Base-by-base conservation (phyloP, 1,284 basidiomycete genomes). In the Cystobasidium slooffiae region DNA sequence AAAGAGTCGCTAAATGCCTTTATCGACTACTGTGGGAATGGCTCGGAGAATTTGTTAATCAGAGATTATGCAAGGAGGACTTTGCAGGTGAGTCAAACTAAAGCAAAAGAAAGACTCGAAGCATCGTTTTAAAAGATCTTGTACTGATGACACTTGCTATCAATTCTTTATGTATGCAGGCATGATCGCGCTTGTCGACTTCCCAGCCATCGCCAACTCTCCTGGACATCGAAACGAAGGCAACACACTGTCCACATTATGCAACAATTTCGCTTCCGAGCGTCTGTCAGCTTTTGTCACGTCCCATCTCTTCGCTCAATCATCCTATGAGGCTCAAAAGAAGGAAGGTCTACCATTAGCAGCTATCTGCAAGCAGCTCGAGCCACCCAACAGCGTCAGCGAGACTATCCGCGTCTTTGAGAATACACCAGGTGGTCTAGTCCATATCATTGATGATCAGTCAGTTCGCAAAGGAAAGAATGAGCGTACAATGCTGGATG, bases 381-480 rank as follows among this genome's bases (percentile, higher is more conserved):
- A 62, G 14, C 62, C 63, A 12, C 63, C 70, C 9, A 62, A 62
- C 12, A 86, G 88, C 7, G 70, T 73, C 24, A 83, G 90, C 16
- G 94, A 98, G 81, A 93, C 92, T 78, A 83, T 98, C 44, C 89
- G 92, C 12, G 85, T 99, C 59, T 84, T 99, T 55, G 90, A 93
- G 79, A 91, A 94, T 81, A 86, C 87, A 77, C 94, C 93, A 1
- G 93, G 93, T 16, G 96, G 97, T 4, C 86, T 99, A 43, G 89
- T 97, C 67, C 93, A 96, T 81, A 98, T 98, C 82, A 93, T 98
- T 89, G 95, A 98, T 81, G 96, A 99, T 81, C 94, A 97, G 83
- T 91, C 94, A 10, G 87, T 90, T 18, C 87, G 91, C 52, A 87
- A 88, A 76, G 94, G 94, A 84, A 96, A 95, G 88, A 94, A 90